Evolutionary conservation across 371 early-diverging fungal genomes (phyloP).

Genomic region (Conidiobolus incongruus): DNA sequence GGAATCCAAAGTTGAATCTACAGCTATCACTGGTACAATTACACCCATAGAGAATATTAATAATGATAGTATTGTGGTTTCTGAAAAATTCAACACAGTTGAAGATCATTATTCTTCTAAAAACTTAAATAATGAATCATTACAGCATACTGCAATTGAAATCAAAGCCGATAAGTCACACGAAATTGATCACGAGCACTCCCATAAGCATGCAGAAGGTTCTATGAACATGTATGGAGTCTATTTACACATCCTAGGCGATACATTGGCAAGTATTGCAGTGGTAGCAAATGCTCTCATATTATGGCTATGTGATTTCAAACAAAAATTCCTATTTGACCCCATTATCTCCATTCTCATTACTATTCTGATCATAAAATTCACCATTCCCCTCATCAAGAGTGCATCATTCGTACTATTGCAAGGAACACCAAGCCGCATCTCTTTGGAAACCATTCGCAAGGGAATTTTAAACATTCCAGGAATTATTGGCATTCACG

Average conservation of each 20-base stretch:
- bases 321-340: constrained; percentile 57
- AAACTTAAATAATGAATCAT: too few species aligned
- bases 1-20: background rate
- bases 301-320: constrained; percentile 40
- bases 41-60: too few species aligned
- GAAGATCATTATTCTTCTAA: too few species aligned
- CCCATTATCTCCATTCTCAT: constrained; percentile 23
- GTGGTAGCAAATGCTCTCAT: constrained; percentile 69
- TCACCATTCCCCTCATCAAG: constrained; percentile 36
- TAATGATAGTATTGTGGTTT: too few species aligned
- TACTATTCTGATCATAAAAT: constrained; percentile 24
- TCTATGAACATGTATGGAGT: constrained; percentile 80
- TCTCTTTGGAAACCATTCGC: constrained; percentile 38
- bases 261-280: constrained; percentile 79
- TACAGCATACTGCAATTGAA: too few species aligned
- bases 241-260: constrained; percentile 87
- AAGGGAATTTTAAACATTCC: constrained; percentile 20
- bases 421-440: constrained; percentile 55
- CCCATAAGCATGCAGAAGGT: constrained; percentile 16
- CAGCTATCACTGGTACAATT: background rate
- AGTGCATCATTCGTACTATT: constrained; percentile 61
- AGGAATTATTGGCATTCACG: constrained; percentile 57
- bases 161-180: too few species aligned
- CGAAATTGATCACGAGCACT: constrained; percentile 11
- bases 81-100: too few species aligned